Evolutionary conservation across 1,284 basidiomycete genomes (phyloP).

Genomic region (Ganoderma meredithae): DNA sequence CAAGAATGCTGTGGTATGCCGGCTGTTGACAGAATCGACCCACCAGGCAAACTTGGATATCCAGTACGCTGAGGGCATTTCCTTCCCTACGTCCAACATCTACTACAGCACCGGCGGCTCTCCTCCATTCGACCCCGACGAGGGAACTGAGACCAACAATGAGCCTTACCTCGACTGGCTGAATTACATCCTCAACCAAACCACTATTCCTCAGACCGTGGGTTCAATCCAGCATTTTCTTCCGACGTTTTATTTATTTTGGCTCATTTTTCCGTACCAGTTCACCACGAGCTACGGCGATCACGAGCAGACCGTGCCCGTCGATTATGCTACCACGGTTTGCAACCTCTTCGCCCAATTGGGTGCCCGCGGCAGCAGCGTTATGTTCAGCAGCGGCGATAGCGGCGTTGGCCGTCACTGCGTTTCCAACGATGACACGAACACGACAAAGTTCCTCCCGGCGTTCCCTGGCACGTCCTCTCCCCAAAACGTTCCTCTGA

Average conservation of each 20-base stretch:
- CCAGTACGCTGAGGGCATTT: slow-evolving; percentile 69
- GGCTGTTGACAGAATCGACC: not conserved
- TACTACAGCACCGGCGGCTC: slow-evolving; percentile 67
- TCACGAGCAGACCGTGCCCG: slow-evolving; percentile 42
- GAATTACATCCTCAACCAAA: slow-evolving; percentile 58
- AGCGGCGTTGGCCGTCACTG: slow-evolving; percentile 49
- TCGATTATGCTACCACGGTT: slow-evolving; percentile 44
- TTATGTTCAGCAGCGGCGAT: slow-evolving; percentile 54
- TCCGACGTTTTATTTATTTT: no score
- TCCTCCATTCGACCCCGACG: slow-evolving; percentile 70
- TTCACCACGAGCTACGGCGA: slow-evolving; percentile 54
- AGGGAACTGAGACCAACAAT: slow-evolving; percentile 61
- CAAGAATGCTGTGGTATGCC: not conserved
- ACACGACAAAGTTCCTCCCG: slow-evolving; percentile 48
- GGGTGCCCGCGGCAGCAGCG: slow-evolving; percentile 51
- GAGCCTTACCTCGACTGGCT: slow-evolving; percentile 66
- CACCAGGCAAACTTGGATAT: slow-evolving; percentile 69
- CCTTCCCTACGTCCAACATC: slow-evolving; percentile 68
- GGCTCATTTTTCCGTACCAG: not conserved
- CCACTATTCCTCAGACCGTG: slow-evolving; percentile 59
- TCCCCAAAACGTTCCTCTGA: no score
- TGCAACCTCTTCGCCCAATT: slow-evolving; percentile 55
- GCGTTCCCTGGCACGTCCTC: slow-evolving; percentile 51
- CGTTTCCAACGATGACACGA: slow-evolving; percentile 49
- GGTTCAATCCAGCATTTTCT: slow-evolving; percentile 33